Evolutionary conservation across 305 asterid genomes (phyloP).

Genomic region (Fraxinus dipetala): DNA sequence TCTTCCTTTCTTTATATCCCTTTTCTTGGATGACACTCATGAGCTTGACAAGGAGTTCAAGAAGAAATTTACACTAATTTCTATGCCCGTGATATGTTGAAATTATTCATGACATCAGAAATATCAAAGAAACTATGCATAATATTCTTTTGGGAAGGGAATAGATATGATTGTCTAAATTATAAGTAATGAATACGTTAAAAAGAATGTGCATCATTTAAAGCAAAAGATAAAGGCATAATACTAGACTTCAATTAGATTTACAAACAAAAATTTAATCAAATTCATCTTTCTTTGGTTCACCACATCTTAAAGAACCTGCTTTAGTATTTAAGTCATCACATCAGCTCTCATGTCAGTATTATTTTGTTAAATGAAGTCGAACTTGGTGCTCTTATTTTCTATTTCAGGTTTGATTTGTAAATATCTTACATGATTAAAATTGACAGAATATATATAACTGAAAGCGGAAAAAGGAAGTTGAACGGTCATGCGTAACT

Average conservation of each 20-base stretch:
- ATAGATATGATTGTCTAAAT: not conserved
- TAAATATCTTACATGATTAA: not conserved
- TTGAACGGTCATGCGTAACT: not conserved
- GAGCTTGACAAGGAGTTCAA: not conserved
- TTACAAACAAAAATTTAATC: not conserved
- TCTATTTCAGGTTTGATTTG: not conserved
- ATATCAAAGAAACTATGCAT: not conserved
- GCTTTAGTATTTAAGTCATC: not conserved
- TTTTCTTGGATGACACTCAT: not conserved
- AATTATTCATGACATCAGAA: not conserved
- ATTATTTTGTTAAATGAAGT: not conserved
- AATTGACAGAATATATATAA: not conserved
- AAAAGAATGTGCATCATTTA: not conserved
- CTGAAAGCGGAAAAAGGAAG: not conserved
- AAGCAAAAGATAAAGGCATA: not conserved
- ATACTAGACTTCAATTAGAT: not conserved
- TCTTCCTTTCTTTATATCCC: not conserved
- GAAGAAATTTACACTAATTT: not conserved
- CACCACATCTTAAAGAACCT: not conserved
- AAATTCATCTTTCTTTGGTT: not conserved
- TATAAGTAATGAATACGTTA: not conserved
- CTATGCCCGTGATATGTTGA: not conserved
- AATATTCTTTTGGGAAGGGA: not conserved
- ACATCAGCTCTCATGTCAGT: not conserved
- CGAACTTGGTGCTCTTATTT: not conserved